Evolutionary conservation across 1,139 yeast genomes (phyloP), one percentile per base, ranked within the genome.

Genomic region (Kodamaea anthophila): DNA sequence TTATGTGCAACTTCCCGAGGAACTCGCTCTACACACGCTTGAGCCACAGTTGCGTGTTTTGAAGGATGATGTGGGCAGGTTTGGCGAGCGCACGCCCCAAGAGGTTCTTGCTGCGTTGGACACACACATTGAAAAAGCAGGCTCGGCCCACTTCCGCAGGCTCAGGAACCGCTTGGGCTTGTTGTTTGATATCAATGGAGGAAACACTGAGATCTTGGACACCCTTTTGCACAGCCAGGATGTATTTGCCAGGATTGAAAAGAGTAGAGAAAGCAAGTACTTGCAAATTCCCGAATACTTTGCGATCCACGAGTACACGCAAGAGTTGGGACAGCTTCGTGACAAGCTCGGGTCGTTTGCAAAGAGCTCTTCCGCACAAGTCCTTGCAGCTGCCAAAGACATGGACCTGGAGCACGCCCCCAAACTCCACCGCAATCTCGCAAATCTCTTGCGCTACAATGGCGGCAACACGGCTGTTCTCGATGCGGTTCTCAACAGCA

Each of bases 241-340:
- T 3, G 46, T 40, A 2, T 45, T 43, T 22, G 39, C 40, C 2
- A 12, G 35, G 7, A 42, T 47, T 30, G 52, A 48, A 19, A 32
- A 25, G 22, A 37, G 34, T 23, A 37, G 28, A 24, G 11, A 24
- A 16, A 20, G 21, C 6, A 26, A 20, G 19, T 32, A 28, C 31
- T 24, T 15, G 11, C 70, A 63, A 34, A 35, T 64, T 6, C 70
- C 71, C 1, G 66, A 60, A 24, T 55, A 53, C 31, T 56, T 63
- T 39, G 33, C 36, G 9, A 43, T 65, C 25, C 62, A 64, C 19
- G 65, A 65, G 23, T 65, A 47, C 34, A 33, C 44, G 12, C 39
- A 41, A 12, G 70, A 65, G 35, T 49, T 65, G 21, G 37, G 37
- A n/a, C 49, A 51, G 23, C 40, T 65, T 16, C 53, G 46, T 29